Conservation (phyloP, 768 basidiomycete species). For the Lentinula raphanica region DNA sequence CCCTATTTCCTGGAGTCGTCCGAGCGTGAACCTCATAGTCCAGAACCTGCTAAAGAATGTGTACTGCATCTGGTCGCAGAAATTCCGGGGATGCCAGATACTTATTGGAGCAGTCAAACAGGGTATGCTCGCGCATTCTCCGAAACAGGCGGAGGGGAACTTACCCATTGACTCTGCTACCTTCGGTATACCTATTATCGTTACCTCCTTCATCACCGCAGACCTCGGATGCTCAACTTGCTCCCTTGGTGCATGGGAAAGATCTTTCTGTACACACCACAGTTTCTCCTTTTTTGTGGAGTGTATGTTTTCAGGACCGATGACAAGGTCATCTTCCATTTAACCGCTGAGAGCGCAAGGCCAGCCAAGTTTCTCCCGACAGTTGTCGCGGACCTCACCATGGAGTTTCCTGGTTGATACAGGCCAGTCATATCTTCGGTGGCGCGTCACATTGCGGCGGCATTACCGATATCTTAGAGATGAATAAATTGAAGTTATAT, state of each 20-base stretch:
- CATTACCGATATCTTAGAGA: too few relatives aligned
- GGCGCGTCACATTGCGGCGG: too few relatives aligned
- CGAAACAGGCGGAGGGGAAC: not conserved
- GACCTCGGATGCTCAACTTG: slow-evolving; percentile 2
- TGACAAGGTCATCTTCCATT: too few relatives aligned
- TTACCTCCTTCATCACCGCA: slow-evolving; percentile 1
- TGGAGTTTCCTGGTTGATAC: not conserved
- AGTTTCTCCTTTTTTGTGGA: not conserved
- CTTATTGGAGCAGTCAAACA: not conserved
- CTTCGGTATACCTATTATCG: not conserved
- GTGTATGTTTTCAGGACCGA: too few relatives aligned
- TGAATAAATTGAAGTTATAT: too few relatives aligned
- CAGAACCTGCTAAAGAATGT: not conserved
- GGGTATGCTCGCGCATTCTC: not conserved
- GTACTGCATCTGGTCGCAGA: not conserved
- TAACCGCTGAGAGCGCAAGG: too few relatives aligned
- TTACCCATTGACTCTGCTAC: not conserved
- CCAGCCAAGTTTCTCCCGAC: too few relatives aligned
- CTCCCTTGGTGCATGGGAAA: not conserved
- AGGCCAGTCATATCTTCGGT: too few relatives aligned
- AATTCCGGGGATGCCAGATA: not conserved
- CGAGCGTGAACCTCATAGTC: not conserved
- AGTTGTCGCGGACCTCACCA: not conserved
- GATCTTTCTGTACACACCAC: not conserved
- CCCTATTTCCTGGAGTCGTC: not conserved